Conservation (phyloP, 2,329 filamentous ascomycete species). For the Venturia aucupariae region DNA sequence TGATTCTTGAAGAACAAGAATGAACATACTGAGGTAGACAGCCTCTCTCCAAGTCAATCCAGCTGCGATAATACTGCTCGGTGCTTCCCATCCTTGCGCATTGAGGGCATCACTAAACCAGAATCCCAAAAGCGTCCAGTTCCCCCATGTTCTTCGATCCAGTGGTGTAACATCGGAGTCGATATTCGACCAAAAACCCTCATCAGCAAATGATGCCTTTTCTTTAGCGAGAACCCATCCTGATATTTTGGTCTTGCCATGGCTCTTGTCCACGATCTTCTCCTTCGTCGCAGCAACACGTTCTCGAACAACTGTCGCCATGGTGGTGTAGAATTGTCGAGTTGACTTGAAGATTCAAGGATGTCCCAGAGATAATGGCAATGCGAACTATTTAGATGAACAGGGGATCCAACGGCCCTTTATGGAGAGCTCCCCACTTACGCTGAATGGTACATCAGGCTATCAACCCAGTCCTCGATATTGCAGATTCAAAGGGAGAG, state of each 20-base stretch:
- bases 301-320: background rate
- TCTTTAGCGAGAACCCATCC: conserved; percentile 20
- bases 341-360: background rate
- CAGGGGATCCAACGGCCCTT: background rate
- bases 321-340: background rate
- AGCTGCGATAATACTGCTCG: conserved; percentile 37
- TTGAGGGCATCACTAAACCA: conserved; percentile 39
- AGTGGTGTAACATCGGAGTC: conserved; percentile 38
- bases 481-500: background rate
- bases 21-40: conserved; percentile 22
- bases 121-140: conserved; percentile 33
- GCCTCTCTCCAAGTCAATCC: conserved; percentile 35
- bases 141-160: conserved; percentile 37
- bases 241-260: background rate
- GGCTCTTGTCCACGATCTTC: conserved; percentile 1
- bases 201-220: conserved; percentile 17
- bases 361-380: background rate
- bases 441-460: background rate
- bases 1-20: background rate
- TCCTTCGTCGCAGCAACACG: background rate
- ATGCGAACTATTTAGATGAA: background rate
- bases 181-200: conserved; percentile 31
- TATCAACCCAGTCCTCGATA: background rate
- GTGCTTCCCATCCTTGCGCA: conserved; percentile 38
- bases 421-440: background rate